These are phyloP conservation scores for Butyriboletus loyo DNA, from an alignment of 768 basidiomycete genomes.

Conservation along the genomic window DNA sequence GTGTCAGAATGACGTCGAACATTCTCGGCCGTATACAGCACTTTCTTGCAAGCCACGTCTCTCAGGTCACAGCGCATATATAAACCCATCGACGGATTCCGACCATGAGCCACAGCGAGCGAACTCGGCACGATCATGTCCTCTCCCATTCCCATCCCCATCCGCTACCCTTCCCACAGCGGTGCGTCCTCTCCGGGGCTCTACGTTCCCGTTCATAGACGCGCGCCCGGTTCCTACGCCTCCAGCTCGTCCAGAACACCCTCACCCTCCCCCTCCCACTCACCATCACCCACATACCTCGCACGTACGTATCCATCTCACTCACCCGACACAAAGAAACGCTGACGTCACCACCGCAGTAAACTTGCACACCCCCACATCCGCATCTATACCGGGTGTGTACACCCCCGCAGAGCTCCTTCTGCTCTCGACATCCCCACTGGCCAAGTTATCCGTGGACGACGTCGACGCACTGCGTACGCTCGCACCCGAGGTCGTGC, in stretches of 20 bases:
- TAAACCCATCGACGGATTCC: not conserved
- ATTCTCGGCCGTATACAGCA: slow-evolving; percentile 6
- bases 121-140: slow-evolving; percentile 21
- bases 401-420: slow-evolving; percentile 29
- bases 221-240: slow-evolving; percentile 9
- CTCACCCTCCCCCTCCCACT: slow-evolving; percentile 1
- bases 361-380: too few species aligned
- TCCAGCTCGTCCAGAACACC: slow-evolving; percentile 14
- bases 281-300: not conserved
- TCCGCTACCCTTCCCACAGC: slow-evolving; percentile 1
- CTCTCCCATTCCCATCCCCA: slow-evolving; percentile 18
- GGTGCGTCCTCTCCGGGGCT: slow-evolving; percentile 14
- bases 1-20: slow-evolving; percentile 11
- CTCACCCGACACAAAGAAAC: not conserved
- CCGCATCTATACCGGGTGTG: slow-evolving; percentile 7
- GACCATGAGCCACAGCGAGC: not conserved
- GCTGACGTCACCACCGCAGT: not conserved
- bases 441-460: slow-evolving; percentile 7
- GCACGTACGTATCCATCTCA: not conserved
- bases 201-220: slow-evolving; percentile 43
- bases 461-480: slow-evolving; percentile 11
- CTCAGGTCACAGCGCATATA: too few species aligned
- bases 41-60: too few species aligned
- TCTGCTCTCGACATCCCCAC: slow-evolving; percentile 20
- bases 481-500: slow-evolving; percentile 27